Percentiles rank a stretch among this genome's conserved stretches.
phyloP scores from a whole-genome alignment of 805 yeast species.

The Zygosaccharomyces lentus region DNA sequence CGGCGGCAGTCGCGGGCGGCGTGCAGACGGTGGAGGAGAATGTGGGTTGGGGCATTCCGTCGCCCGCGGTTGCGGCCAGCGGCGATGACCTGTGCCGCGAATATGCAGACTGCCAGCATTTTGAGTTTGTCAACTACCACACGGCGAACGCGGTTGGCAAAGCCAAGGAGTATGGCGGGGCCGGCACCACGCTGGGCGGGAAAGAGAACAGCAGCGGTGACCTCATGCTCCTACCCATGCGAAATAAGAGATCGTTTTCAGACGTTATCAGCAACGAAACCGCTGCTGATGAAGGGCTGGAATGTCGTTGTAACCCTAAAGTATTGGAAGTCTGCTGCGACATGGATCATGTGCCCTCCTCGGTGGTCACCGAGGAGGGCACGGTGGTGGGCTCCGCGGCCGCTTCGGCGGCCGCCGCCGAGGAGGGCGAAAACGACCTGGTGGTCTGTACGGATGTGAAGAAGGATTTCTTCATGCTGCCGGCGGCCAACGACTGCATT shows the following conservation, averaged over 20 bases:
- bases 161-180: not conserved
- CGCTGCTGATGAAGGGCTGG: constrained; percentile 10
- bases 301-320: constrained; percentile 36
- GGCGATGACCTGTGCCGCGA: constrained; percentile 14
- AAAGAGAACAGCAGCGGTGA: constrained; percentile 11
- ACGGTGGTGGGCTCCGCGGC: not conserved
- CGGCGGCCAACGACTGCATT: constrained; percentile 1
- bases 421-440: constrained; percentile 6
- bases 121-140: constrained; percentile 41
- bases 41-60: not conserved
- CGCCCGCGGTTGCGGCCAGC: not conserved
- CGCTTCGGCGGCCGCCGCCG: too few relatives aligned
- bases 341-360: constrained; percentile 25
- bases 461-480: constrained; percentile 1
- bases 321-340: constrained; percentile 43
- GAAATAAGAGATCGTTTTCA: constrained; percentile 11
- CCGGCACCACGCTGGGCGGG: not conserved
- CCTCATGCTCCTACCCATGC: constrained; percentile 20
- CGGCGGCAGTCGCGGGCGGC: not conserved
- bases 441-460: constrained; percentile 11
- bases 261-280: constrained; percentile 1
- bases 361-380: constrained; percentile 1
- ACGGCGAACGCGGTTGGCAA: constrained; percentile 9
- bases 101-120: constrained; percentile 38
- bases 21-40: not conserved